These are phyloP conservation scores for Trichoderma polysporum DNA, from an alignment of 2,329 filamentous ascomycete genomes.

Conservation along the genomic window DNA sequence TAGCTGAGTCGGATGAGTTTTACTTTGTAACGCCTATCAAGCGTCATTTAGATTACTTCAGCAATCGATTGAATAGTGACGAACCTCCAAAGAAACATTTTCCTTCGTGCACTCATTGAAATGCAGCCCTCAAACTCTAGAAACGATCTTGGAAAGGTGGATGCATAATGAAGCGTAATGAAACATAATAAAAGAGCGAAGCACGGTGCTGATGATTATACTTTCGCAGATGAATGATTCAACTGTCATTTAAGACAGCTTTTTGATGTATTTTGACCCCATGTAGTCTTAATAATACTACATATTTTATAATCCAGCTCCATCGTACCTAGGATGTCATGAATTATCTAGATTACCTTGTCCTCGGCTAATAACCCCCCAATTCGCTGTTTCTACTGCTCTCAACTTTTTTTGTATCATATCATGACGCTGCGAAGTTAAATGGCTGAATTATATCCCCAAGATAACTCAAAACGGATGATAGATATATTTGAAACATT, in stretches of 20 bases:
- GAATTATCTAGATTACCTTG: background rate
- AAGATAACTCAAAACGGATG: background rate
- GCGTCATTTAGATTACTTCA: no score
- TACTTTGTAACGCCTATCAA: no score
- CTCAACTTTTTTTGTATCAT: background rate
- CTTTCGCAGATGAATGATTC: no score
- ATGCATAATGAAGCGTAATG: no score
- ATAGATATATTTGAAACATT: background rate
- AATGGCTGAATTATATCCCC: background rate
- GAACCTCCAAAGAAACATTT: no score
- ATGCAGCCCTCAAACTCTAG: no score
- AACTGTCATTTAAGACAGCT: fast-evolving
- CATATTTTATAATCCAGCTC: background rate
- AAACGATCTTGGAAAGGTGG: no score
- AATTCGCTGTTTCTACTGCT: background rate
- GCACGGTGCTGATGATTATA: no score
- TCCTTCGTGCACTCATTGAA: no score
- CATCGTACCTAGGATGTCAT: background rate
- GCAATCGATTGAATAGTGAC: no score
- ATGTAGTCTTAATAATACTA: background rate
- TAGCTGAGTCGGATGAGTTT: no score
- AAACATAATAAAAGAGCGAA: no score
- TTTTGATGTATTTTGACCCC: background rate
- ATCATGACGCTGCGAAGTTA: background rate
- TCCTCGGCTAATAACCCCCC: background rate